phyloP scores from a whole-genome alignment of 169 alveolate genomes.

The Theileria orientalis region DNA sequence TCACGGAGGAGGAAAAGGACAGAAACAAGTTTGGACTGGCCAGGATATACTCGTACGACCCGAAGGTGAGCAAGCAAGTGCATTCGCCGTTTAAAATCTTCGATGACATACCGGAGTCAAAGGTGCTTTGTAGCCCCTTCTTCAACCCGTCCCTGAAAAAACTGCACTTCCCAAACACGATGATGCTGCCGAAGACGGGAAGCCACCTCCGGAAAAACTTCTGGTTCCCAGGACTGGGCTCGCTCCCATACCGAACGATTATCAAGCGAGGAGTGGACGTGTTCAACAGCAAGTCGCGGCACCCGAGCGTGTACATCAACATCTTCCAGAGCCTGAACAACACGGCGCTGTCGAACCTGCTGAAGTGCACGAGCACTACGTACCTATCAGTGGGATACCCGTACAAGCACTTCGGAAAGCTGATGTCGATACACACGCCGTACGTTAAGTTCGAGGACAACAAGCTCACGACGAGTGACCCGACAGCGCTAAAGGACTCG shows the following conservation, averaged over 20 bases:
- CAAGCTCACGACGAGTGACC: constrained; percentile 8
- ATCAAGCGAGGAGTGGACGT: constrained; percentile 44
- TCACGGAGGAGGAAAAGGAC: constrained; percentile 58
- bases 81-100: constrained; percentile 38
- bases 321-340: constrained; percentile 26
- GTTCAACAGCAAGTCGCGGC: constrained; percentile 42
- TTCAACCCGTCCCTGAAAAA: constrained; percentile 51
- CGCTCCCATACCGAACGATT: constrained; percentile 26
- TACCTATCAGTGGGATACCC: constrained; percentile 58
- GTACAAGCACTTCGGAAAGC: constrained; percentile 52
- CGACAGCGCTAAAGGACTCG: constrained; percentile 17
- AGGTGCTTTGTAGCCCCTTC: constrained; percentile 45
- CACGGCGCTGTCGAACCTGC: constrained; percentile 28
- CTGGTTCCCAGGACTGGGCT: constrained; percentile 48
- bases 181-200: constrained; percentile 12
- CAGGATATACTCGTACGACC: constrained; percentile 42
- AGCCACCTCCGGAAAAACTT: constrained; percentile 13
- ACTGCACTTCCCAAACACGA: constrained; percentile 38
- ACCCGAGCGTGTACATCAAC: constrained; percentile 52
- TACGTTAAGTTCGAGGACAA: constrained; percentile 36
- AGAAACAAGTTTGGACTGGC: constrained; percentile 54
- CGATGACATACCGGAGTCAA: constrained; percentile 11
- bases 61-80: constrained; percentile 9
- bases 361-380: constrained; percentile 14
- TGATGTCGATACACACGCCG: constrained; percentile 59